Evolutionary conservation across 2,329 filamentous ascomycete species (phyloP).

Genomic region (Verticillium nonalfalfae): DNA sequence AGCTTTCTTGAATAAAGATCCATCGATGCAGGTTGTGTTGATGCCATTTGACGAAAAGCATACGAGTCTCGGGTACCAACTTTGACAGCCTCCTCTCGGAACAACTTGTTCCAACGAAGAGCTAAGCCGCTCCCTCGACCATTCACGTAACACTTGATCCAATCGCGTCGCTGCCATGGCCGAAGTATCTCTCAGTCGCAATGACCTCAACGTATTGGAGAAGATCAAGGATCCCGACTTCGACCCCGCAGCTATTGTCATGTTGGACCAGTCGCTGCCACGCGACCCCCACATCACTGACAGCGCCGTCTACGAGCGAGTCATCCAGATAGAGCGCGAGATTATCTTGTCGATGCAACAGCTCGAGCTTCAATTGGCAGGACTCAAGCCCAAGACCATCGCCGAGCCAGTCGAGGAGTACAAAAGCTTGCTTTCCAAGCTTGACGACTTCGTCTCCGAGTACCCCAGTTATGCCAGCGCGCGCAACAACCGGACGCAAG

Average conservation of each 20-base stretch:
- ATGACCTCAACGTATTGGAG: slow-evolving; percentile 56
- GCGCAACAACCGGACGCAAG: slow-evolving; percentile 69
- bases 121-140: neutral
- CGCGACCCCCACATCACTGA: slow-evolving; percentile 54
- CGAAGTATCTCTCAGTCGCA: slow-evolving; percentile 41
- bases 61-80: neutral
- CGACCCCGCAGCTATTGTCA: slow-evolving; percentile 45
- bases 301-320: slow-evolving; percentile 37
- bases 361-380: slow-evolving; percentile 46
- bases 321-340: slow-evolving; percentile 44
- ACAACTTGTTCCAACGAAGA: neutral
- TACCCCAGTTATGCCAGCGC: slow-evolving; percentile 65
- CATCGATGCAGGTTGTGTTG: neutral
- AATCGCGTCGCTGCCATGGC: slow-evolving; percentile 31
- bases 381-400: slow-evolving; percentile 27
- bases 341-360: slow-evolving; percentile 49
- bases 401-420: slow-evolving; percentile 39
- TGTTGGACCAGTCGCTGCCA: slow-evolving; percentile 47
- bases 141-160: neutral
- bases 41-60: neutral
- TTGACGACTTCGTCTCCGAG: slow-evolving; percentile 50
- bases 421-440: slow-evolving; percentile 34
- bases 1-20: neutral
- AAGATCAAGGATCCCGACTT: slow-evolving; percentile 64
- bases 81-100: neutral